Evolutionary conservation across 352 stramenopile genomes (phyloP), one percentile per base, ranked within the genome.

Genomic region (Phytophthora idaei): DNA sequence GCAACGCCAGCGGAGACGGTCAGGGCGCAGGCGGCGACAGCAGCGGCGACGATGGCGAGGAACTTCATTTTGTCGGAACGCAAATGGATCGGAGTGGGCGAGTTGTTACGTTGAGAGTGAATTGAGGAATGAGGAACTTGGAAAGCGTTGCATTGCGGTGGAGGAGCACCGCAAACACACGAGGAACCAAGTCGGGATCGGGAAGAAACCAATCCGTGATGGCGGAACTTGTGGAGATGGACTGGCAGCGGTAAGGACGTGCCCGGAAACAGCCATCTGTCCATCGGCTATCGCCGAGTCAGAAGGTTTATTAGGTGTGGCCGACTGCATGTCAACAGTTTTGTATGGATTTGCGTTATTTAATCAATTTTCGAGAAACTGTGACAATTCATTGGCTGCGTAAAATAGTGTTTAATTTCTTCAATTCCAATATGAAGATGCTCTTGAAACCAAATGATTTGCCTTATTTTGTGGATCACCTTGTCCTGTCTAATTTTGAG

Each of bases 41-140:
- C 47, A 66, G 59, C 71, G 12, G 55, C 58, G 28, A 79, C 45
- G 12, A 48, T 56, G 25, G 56, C 27, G 14, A 69, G 36, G 51
- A 65, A 69, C 52, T 71, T 79, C 71, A 75, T 79, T 50, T 54
- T 57, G 32, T 49, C 11, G 56, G 21, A 57, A 54, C 45, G 61
- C 36, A 45, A 34, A 59, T 9, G 28, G 51, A 61, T 67, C 51
- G 64, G 52, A 55, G 45, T 39, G 57, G 5, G 50, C 59, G 50
- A 66, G 10, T 12, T 68, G 52, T 49, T 72, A 50, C 58, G 46
- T 52, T 60, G 58, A 56, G 25, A 64, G 64, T 39, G 60, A 64
- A 57, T 68, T 68, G 58, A 15, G 29, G 48, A 72, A 59, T 72
- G 64, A 61, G 11, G 17, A 46, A 28, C n/a, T n/a, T 3, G 31